These are phyloP conservation scores for Glaciozyma martinii DNA, from an alignment of 768 basidiomycete genomes.

Conservation along the genomic window DNA sequence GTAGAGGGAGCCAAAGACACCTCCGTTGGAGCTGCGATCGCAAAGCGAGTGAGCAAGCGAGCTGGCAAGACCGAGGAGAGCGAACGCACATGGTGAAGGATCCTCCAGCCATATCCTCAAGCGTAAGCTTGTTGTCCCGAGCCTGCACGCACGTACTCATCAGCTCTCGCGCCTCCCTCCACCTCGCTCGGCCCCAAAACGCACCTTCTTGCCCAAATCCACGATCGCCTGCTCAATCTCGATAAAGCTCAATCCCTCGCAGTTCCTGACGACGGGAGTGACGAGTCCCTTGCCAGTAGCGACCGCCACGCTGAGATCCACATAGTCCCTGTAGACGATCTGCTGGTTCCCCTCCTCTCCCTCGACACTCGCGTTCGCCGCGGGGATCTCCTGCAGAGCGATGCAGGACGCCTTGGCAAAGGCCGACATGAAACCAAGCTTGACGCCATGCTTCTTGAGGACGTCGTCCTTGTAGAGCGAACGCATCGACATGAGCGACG, in stretches of 20 bases:
- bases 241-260: slow-evolving; percentile 73
- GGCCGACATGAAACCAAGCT: slow-evolving; percentile 96
- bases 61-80: background rate
- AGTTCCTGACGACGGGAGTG: slow-evolving; percentile 88
- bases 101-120: slow-evolving; percentile 97
- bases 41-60: background rate
- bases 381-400: slow-evolving; percentile 82
- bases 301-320: slow-evolving; percentile 91
- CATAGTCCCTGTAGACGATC: slow-evolving; percentile 84
- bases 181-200: slow-evolving; percentile 5
- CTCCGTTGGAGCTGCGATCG: slow-evolving; percentile 78
- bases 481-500: slow-evolving; percentile 83
- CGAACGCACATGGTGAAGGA: slow-evolving; percentile 87
- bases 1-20: slow-evolving; percentile 92
- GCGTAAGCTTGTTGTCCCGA: slow-evolving; percentile 80
- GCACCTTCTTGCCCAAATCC: slow-evolving; percentile 69
- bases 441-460: slow-evolving; percentile 84
- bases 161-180: background rate
- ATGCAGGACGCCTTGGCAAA: slow-evolving; percentile 80
- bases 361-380: slow-evolving; percentile 89
- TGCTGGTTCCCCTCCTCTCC: slow-evolving; percentile 54
- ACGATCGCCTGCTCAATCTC: slow-evolving; percentile 91
- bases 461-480: slow-evolving; percentile 86
- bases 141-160: slow-evolving; percentile 45
- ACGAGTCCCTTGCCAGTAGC: slow-evolving; percentile 96